Base-by-base conservation (phyloP, 495 filamentous ascomycete species). In the Neurospora sp. region DNA sequence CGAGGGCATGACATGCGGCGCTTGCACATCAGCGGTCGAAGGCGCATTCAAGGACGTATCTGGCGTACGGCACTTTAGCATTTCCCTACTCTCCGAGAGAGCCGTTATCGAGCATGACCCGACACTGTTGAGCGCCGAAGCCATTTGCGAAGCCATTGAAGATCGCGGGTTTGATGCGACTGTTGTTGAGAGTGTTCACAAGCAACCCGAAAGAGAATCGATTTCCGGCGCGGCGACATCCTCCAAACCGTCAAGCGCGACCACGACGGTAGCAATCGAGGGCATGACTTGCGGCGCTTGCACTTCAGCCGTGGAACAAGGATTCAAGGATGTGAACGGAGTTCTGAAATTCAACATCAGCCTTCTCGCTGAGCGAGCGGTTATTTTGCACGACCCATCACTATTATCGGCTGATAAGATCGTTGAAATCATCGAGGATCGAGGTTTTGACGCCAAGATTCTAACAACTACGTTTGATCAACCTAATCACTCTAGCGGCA, bases 261-360 rank as follows among this genome's bases (percentile, higher is more conserved):
- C 87, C 5, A 98, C 94, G 10, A 99, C 93, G 0, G 82, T 98
- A 59, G 90, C 93, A 20, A 90, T 98, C n/a, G 92, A 94, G 75
- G 96, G 96, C 37, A 99, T 99, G 96, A 98, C 96, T 8, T 98
- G 95, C 78, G 94, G 94, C 59, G 94, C 95, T 41, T 99, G 95
- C 78, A 97, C 94, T 8, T 92, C 93, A 69, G 93, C 94, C 1
- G 88, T 99, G 22, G 93, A 98, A 81, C 88, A 90, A 68, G 92
- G 90, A 10, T 92, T 97, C 82, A 89, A 88, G 73, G 87, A 86
- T 70, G 79, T 94, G 14, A 87, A 90, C 14, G 96, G 95, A 8
- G 75, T 98, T 16, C 76, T 91, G 42, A 92, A 93, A 74, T 97
- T 98, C 84, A 96, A 97, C 75, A 94, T 99, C 81, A 97, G 93